A percentile compares a stretch with the other conserved stretches of the same genome.
These are phyloP conservation scores for Xylariaceae sp. DNA, from an alignment of 2,329 filamentous ascomycete species.

Conservation along the genomic window DNA sequence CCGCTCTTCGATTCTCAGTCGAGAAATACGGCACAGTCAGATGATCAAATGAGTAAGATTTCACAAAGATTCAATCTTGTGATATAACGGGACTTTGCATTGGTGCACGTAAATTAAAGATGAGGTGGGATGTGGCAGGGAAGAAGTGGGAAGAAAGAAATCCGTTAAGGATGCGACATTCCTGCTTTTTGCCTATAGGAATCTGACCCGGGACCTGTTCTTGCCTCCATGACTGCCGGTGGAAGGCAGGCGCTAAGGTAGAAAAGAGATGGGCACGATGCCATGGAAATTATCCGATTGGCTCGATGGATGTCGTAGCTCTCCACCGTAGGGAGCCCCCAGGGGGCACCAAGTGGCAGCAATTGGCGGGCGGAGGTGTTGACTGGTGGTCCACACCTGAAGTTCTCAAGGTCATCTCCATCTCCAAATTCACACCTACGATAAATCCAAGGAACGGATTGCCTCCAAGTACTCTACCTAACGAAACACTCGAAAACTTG, in stretches of 20 bases:
- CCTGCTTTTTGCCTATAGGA: not conserved
- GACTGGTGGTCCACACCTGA: not conserved
- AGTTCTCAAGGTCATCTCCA: too few relatives aligned
- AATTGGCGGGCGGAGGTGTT: too few relatives aligned
- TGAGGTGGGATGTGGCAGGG: not conserved
- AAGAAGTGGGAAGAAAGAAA: not conserved
- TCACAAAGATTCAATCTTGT: not conserved
- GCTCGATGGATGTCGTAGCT: not conserved
- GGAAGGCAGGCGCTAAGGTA: not conserved
- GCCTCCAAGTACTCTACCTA: too few relatives aligned
- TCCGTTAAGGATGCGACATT: too few relatives aligned
- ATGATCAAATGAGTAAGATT: constrained; percentile 5
- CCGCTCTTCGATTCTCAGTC: constrained; percentile 3
- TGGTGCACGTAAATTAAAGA: not conserved
- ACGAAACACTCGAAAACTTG: too few relatives aligned
- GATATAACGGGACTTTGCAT: not conserved
- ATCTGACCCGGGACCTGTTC: not conserved
- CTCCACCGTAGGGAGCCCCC: not conserved
- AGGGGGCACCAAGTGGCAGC: not conserved
- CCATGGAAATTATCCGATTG: not conserved
- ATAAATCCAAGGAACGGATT: too few relatives aligned
- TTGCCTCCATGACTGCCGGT: not conserved
- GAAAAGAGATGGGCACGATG: too few relatives aligned
- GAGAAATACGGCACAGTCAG: constrained; percentile 11
- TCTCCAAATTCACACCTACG: too few relatives aligned